A percentile compares a stretch with the other conserved stretches of the same genome.
Evolutionary conservation across 495 filamentous ascomycete species (phyloP).

Genomic region (Aspergillus mulundensis): DNA sequence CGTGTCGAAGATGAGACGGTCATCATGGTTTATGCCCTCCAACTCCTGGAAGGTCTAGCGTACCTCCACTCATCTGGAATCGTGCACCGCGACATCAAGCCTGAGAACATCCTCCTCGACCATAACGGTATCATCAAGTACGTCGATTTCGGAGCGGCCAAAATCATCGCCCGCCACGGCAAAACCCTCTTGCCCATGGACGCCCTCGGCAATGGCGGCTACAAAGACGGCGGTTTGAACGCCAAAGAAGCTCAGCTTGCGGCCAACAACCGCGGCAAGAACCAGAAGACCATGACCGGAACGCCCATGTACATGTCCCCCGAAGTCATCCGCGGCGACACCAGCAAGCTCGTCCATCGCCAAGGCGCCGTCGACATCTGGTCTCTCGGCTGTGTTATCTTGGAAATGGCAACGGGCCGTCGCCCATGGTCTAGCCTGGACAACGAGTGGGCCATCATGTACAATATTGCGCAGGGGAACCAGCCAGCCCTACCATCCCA

Average conservation of each 20-base stretch:
- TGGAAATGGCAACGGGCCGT: constrained; percentile 95
- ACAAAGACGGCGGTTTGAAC: constrained; percentile 26
- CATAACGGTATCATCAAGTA: constrained; percentile 99
- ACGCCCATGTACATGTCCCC: constrained; percentile 99
- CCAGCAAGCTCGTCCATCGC: constrained; percentile 46
- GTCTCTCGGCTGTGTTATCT: constrained; percentile 94
- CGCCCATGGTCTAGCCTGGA: constrained; percentile 96
- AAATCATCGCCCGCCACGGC: constrained; percentile 92
- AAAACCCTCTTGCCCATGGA: constrained; percentile 70
- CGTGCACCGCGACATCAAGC: constrained; percentile 96
- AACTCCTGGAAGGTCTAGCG: constrained; percentile 90
- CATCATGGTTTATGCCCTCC: constrained; percentile 94
- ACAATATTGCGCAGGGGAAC: constrained; percentile 97
- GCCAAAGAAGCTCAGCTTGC: constrained; percentile 30
- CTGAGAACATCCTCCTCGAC: constrained; percentile 96
- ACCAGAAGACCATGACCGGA: constrained; percentile 90
- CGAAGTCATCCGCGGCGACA: constrained; percentile 89
- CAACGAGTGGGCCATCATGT: constrained; percentile 99
- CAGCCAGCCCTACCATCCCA: constrained; percentile 73
- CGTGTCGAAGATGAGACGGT: constrained; percentile 98
- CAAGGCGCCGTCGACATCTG: constrained; percentile 95
- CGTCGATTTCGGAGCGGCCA: constrained; percentile 96
- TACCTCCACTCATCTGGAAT: constrained; percentile 90
- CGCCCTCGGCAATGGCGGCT: constrained; percentile 43
- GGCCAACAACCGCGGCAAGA: constrained; percentile 45